Evolutionary conservation across 1,139 yeast species (phyloP).

Genomic region (Zygosaccharomyces sapae): DNA sequence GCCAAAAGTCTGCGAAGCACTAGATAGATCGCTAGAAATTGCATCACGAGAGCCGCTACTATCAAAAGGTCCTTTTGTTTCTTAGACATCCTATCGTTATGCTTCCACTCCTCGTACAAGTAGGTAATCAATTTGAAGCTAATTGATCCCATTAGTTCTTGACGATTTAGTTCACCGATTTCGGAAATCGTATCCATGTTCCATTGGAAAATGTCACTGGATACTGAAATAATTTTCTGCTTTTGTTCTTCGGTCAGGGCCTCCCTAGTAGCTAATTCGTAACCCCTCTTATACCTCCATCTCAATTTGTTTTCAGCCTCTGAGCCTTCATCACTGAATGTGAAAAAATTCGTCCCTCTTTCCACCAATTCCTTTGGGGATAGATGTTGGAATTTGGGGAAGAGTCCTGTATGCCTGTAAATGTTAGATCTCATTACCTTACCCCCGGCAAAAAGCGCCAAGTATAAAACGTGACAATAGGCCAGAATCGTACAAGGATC

Average conservation of each 20-base stretch:
- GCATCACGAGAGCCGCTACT: constrained; percentile 15
- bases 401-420: constrained; percentile 63
- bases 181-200: constrained; percentile 59
- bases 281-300: constrained; percentile 64
- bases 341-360: constrained; percentile 66
- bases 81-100: constrained; percentile 23
- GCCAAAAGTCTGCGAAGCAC: constrained; percentile 16
- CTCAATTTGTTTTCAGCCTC: constrained; percentile 66
- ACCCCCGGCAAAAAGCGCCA: constrained; percentile 87
- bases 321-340: constrained; percentile 66
- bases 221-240: constrained; percentile 62
- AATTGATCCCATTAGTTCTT: constrained; percentile 52
- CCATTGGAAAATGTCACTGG: constrained; percentile 61
- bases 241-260: constrained; percentile 65
- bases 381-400: constrained; percentile 67
- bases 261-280: constrained; percentile 70
- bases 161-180: constrained; percentile 59
- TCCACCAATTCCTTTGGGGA: constrained; percentile 55
- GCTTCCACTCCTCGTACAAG: constrained; percentile 32
- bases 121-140: constrained; percentile 48
- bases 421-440: constrained; percentile 65
- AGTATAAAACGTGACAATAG: constrained; percentile 81
- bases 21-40: constrained; percentile 17
- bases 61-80: constrained; percentile 19
- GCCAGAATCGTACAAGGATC: constrained; percentile 74